These are phyloP conservation scores for Penicillium sp. DNA, from an alignment of 2,329 filamentous ascomycete species.

Conservation along the genomic window DNA sequence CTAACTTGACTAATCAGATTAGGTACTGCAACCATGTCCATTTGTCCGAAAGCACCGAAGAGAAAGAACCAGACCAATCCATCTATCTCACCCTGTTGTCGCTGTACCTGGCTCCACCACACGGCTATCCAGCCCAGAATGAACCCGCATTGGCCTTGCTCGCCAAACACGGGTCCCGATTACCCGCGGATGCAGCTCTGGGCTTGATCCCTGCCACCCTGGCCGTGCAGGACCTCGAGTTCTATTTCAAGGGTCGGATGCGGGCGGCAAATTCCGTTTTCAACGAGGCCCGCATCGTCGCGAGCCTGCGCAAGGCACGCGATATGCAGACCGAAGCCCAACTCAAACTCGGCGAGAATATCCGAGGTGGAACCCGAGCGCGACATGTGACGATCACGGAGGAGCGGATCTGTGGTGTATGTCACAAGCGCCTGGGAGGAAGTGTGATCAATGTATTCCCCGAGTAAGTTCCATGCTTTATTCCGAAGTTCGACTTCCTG, in stretches of 20 bases:
- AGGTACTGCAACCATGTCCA: slow-evolving; percentile 90
- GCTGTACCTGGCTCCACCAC: slow-evolving; percentile 80
- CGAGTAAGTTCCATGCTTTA: slow-evolving; percentile 56
- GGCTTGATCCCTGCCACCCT: slow-evolving; percentile 80
- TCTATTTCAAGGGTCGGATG: slow-evolving; percentile 90
- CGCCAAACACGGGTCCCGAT: slow-evolving; percentile 86
- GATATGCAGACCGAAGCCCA: slow-evolving; percentile 74
- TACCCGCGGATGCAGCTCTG: slow-evolving; percentile 83
- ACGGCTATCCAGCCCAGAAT: slow-evolving; percentile 70
- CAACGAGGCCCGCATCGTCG: slow-evolving; percentile 76
- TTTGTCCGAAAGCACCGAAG: slow-evolving; percentile 49
- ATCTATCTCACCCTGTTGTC: slow-evolving; percentile 92
- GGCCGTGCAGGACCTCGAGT: slow-evolving; percentile 75
- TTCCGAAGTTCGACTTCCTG: not conserved
- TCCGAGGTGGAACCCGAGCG: slow-evolving; percentile 56
- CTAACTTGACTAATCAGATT: slow-evolving; percentile 8
- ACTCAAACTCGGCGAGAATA: slow-evolving; percentile 70
- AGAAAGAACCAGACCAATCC: slow-evolving; percentile 63
- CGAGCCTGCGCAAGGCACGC: slow-evolving; percentile 74
- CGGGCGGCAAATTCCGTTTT: slow-evolving; percentile 79
- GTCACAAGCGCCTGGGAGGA: slow-evolving; percentile 87
- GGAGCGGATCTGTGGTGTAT: slow-evolving; percentile 86
- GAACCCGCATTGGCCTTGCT: slow-evolving; percentile 80
- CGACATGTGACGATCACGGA: slow-evolving; percentile 78
- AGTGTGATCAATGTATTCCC: slow-evolving; percentile 89